Percentiles rank a stretch among this genome's conserved stretches.
phyloP scores from a whole-genome alignment of 2,329 filamentous ascomycete genomes.

The Nigrograna mackinnonii region DNA sequence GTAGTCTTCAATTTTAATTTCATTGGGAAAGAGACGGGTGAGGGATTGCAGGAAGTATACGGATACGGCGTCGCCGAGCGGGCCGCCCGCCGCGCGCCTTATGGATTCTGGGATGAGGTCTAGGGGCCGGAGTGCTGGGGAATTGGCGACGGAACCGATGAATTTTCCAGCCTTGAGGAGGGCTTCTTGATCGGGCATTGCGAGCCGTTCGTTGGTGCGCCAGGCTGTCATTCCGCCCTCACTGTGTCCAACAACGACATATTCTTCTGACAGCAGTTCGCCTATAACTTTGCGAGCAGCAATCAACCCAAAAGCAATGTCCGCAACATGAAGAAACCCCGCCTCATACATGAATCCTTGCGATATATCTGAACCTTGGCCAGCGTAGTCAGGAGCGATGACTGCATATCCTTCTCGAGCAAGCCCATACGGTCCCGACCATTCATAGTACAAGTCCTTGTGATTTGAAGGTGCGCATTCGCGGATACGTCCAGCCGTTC shows the following conservation, averaged over 20 bases:
- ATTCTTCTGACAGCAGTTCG: conserved; percentile 18
- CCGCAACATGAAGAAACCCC: conserved; percentile 21
- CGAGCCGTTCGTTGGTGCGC: conserved; percentile 22
- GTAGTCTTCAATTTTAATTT: conserved; percentile 17
- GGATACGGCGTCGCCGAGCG: conserved; percentile 21
- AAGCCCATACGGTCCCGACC: conserved; percentile 17
- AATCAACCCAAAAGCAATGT: conserved; percentile 19
- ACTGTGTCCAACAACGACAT: conserved; percentile 22
- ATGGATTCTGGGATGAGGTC: conserved; percentile 24
- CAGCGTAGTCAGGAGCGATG: conserved; percentile 13
- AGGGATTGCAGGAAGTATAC: conserved; percentile 22
- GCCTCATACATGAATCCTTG: conserved; percentile 27
- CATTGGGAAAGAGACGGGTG: conserved; percentile 12
- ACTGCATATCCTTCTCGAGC: conserved; percentile 21
- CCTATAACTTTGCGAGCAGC: conserved; percentile 21
- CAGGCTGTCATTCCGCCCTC: conserved; percentile 27
- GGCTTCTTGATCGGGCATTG: conserved; percentile 18
- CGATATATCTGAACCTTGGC: conserved; percentile 18
- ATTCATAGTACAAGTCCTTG: conserved; percentile 25
- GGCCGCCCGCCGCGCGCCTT: conserved; percentile 18
- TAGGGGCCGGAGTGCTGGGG: conserved; percentile 21
- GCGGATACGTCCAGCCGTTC: conserved; percentile 19
- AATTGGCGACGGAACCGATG: conserved; percentile 21
- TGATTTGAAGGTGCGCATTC: conserved; percentile 12
- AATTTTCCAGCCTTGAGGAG: conserved; percentile 21